Evolutionary conservation across 371 early-diverging fungal genomes (phyloP), one percentile per base, ranked within the genome.

Genomic region (Saksenaea vasiformis): DNA sequence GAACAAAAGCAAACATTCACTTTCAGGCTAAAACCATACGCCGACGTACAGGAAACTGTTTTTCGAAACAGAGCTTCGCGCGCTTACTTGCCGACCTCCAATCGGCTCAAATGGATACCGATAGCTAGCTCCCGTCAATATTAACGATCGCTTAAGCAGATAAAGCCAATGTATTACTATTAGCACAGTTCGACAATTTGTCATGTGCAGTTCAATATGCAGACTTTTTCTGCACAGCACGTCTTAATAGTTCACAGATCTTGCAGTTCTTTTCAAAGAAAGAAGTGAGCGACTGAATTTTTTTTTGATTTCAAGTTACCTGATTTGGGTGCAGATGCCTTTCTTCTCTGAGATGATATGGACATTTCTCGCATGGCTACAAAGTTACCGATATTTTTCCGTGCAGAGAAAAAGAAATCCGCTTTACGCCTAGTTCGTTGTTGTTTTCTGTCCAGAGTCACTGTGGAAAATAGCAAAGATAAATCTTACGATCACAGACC

Each of bases 41-140:
- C 7, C 31, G 7, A 31, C 31, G 10, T 47, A n/a, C n/a, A 47
- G 51, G 22, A 22, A 47, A 47, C 4, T 47, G 51, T 22, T 47
- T 47, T 47, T 47, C 51, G 11, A 47, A 47, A 22, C 59, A 65
- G 14, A 60, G 36, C 19, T 65, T 47, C 55, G 60, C 60, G 13
- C 58, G 36, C 1, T 44, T 65, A 10, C 54, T 65, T 35, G 41
- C 38, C 3, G 28, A 37, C 7, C 22, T 65, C 24, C 65, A 65
- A n/a, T 5, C 51, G 10, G n/a, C 14, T 54, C 5, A 37, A 24
- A 31, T 41, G 15, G 17, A 47, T 15, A 11, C n/a, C 1, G 39
- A 39, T 14, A 11, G 5, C 31, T 31, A 31, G 31, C 7, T 7
- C 31, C 7, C 31, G 7, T 31, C 31, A 31, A 31, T 31, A 31